Percentiles rank a stretch among this genome's conserved stretches.
Evolutionary conservation across 257 asterid species (phyloP).

Genomic region (Sherardia arvensis): DNA sequence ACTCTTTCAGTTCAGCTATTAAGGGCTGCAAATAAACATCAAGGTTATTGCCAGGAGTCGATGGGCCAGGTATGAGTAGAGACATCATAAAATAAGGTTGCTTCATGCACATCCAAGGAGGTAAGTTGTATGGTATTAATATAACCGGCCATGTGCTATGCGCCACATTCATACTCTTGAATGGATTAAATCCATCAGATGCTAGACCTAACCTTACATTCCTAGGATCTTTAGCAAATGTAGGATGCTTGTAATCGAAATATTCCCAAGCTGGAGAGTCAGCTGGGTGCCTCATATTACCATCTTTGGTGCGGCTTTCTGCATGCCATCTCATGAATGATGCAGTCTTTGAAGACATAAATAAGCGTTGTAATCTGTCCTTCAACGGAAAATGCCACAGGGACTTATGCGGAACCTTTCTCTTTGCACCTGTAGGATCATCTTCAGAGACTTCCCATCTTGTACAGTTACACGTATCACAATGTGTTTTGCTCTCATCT

Average conservation of each 20-base stretch:
- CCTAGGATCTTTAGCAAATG: not conserved
- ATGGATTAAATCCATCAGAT: not conserved
- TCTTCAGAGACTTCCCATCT: not conserved
- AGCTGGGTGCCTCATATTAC: not conserved
- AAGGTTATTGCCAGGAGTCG: not conserved
- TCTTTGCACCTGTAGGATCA: not conserved
- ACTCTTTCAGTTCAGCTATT: not conserved
- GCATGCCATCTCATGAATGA: not conserved
- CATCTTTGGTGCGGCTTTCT: not conserved
- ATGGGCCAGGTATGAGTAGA: not conserved
- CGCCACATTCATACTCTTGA: not conserved
- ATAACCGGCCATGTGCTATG: not conserved
- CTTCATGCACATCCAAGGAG: not conserved
- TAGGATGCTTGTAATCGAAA: not conserved
- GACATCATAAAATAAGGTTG: not conserved
- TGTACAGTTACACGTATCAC: not conserved
- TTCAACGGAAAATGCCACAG: not conserved
- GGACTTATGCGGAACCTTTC: not conserved
- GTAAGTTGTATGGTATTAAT: not conserved
- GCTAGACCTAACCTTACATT: not conserved
- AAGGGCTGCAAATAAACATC: not conserved
- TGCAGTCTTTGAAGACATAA: not conserved
- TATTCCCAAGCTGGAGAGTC: not conserved
- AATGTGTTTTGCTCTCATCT: not conserved
- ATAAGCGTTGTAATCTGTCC: not conserved